Evolutionary conservation across 2,329 filamentous ascomycete species (phyloP).

Genomic region (Exophiala sp.): DNA sequence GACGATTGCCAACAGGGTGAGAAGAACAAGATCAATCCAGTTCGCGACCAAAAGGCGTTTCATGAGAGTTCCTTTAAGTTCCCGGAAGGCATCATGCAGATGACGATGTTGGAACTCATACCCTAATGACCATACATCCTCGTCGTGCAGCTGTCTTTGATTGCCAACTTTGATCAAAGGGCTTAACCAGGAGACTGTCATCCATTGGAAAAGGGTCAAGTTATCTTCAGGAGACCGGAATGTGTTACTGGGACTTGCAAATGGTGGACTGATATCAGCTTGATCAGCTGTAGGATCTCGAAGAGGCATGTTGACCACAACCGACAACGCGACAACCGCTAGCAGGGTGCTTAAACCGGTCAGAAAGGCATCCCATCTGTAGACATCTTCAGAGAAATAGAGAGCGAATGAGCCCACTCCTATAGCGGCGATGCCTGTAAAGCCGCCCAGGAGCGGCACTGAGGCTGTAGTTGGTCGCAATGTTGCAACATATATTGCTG

Average conservation of each 20-base stretch:
- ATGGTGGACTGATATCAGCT: conserved; percentile 55
- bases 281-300: conserved; percentile 52
- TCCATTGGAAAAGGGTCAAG: conserved; percentile 72
- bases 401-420: conserved; percentile 8
- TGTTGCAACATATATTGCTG: conserved; percentile 3
- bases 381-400: conserved; percentile 7
- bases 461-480: conserved; percentile 19
- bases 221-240: conserved; percentile 76
- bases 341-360: conserved; percentile 6
- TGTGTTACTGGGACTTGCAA: conserved; percentile 49
- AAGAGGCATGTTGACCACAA: conserved; percentile 64
- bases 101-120: conserved; percentile 75
- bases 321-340: conserved; percentile 38
- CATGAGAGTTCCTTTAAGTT: conserved; percentile 66
- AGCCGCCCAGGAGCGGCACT: conserved; percentile 12
- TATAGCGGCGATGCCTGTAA: conserved; percentile 6
- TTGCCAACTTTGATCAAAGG: conserved; percentile 64
- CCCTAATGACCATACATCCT: conserved; percentile 74
- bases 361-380: conserved; percentile 1
- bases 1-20: conserved; percentile 58
- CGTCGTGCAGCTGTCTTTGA: conserved; percentile 61
- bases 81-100: conserved; percentile 68
- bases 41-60: conserved; percentile 67
- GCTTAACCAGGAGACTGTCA: conserved; percentile 76
- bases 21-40: conserved; percentile 67